phyloP scores from a whole-genome alignment of 2,329 filamentous ascomycete species.

The Bisporella sp. region DNA sequence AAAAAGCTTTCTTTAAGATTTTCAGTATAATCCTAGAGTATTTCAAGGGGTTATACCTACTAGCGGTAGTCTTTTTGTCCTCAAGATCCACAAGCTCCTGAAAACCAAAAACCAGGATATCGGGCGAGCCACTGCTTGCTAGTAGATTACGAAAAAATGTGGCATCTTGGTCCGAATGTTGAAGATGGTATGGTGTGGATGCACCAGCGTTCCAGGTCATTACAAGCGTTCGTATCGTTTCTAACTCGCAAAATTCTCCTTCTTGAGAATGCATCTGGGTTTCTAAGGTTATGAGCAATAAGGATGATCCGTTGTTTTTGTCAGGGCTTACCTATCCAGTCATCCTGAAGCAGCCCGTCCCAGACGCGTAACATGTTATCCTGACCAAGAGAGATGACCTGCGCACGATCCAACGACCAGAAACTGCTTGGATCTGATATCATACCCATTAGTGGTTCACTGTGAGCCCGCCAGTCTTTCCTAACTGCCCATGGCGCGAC shows the following conservation, averaged over 20 bases:
- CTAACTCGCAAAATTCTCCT: slow-evolving; percentile 75
- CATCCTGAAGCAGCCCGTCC: slow-evolving; percentile 89
- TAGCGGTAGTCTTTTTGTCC: slow-evolving; percentile 96
- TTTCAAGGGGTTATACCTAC: slow-evolving; percentile 34
- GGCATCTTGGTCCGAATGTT: slow-evolving; percentile 61
- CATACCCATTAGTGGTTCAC: slow-evolving; percentile 72
- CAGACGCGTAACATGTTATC: slow-evolving; percentile 81
- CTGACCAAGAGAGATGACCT: slow-evolving; percentile 79
- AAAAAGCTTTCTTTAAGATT: slow-evolving; percentile 63
- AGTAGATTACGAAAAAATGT: slow-evolving; percentile 78
- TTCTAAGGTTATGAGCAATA: slow-evolving; percentile 40
- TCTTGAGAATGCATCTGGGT: slow-evolving; percentile 79
- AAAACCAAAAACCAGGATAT: slow-evolving; percentile 92
- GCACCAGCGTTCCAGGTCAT: slow-evolving; percentile 98
- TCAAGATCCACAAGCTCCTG: slow-evolving; percentile 98
- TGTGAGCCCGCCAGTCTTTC: slow-evolving; percentile 94
- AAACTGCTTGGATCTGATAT: slow-evolving; percentile 73
- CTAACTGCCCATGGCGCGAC: slow-evolving; percentile 79
- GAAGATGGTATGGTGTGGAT: slow-evolving; percentile 78
- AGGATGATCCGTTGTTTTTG: background rate
- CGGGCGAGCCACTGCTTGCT: slow-evolving; percentile 68
- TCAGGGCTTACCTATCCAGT: slow-evolving; percentile 64
- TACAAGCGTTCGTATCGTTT: slow-evolving; percentile 71
- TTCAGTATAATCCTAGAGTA: slow-evolving; percentile 21
- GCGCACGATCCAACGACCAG: slow-evolving; percentile 76